Evolutionary conservation across 2,329 filamentous ascomycete genomes (phyloP).

Genomic region (Cladorrhinum sp.): DNA sequence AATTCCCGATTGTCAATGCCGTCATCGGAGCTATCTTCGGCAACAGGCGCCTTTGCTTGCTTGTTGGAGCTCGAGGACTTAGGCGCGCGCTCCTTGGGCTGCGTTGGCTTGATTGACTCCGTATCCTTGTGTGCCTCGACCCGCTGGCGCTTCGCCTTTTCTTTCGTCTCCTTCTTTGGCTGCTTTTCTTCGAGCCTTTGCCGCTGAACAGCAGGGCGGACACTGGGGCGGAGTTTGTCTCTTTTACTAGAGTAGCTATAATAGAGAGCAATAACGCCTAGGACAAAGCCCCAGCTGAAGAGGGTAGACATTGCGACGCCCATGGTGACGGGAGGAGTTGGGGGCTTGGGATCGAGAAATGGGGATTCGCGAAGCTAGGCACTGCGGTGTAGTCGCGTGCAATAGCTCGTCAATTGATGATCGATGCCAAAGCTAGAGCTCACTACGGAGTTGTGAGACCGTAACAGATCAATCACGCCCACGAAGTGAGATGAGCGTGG

Average conservation of each 20-base stretch:
- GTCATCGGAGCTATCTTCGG: conserved; percentile 51
- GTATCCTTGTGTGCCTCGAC: conserved; percentile 35
- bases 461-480: conserved; percentile 10
- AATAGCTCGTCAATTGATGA: conserved; percentile 4
- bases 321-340: conserved; percentile 29
- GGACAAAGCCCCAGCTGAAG: conserved; percentile 33
- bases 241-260: conserved; percentile 25
- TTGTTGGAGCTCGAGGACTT: conserved; percentile 33
- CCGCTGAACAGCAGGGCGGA: conserved; percentile 24
- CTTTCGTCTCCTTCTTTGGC: conserved; percentile 36
- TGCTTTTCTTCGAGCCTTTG: conserved; percentile 34
- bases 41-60: conserved; percentile 20
- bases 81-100: conserved; percentile 37
- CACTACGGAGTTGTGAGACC: conserved; percentile 12
- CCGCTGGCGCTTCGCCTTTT: conserved; percentile 39
- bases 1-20: conserved; percentile 71
- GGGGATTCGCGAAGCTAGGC: conserved; percentile 1
- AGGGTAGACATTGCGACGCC: conserved; percentile 36
- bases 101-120: conserved; percentile 27
- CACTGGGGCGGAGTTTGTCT: conserved; percentile 24
- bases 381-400: conserved; percentile 4
- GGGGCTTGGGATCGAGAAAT: background rate
- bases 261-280: conserved; percentile 28
- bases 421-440: conserved; percentile 7
- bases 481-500: background rate